Base-by-base conservation (phyloP, 768 basidiomycete genomes). In the Tulasnella sp. region DNA sequence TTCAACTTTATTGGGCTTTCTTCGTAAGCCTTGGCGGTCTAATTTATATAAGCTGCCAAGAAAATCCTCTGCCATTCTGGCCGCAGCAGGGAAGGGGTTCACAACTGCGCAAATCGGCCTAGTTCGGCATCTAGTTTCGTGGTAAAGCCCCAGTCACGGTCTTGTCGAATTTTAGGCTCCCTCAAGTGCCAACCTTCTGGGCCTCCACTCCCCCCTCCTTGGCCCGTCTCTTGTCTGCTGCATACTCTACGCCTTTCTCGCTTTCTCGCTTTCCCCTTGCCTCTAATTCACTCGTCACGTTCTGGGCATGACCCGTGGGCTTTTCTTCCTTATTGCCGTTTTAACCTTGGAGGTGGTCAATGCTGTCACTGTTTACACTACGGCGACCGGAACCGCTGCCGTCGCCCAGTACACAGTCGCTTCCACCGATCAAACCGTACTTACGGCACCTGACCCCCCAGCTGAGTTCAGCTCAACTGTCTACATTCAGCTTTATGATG, bases 311-410 rank as follows among this genome's bases (percentile, higher is more conserved):
- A 52, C 49, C 49, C 7, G 49, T 4, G 49, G 49, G 12, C 31
- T 64, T 11, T 31, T 64, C 58, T 25, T 64, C 58, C n/a, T 64
- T 3, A 12, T 31, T 31, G 1, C 58, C 1, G 12, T 64, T 11
- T 31, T 31, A 8, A n/a, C 31, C 9, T 31, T 9, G 12, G 1
- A 54, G n/a, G 68, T 15, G 17, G 11, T 19, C n/a, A 12, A 1
- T 37, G 69, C 69, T 29, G 69, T 70, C 29, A 70, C 69, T 14
- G 69, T 70, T 37, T 70, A 70, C 69, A 70, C 69, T 19, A 29
- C 69, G 7, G 69, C 69, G 22, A 70, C 69, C 36, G 37, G 22
- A 22, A 38, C 29, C 29, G 69, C 37, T 34, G 37, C 69, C 69
- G 2, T 42, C 3, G 37, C 69, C 40, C n/a, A 38, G 14, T 70